Evolutionary conservation across 345 rosid species (phyloP).

Genomic region (Acer yangbiense): DNA sequence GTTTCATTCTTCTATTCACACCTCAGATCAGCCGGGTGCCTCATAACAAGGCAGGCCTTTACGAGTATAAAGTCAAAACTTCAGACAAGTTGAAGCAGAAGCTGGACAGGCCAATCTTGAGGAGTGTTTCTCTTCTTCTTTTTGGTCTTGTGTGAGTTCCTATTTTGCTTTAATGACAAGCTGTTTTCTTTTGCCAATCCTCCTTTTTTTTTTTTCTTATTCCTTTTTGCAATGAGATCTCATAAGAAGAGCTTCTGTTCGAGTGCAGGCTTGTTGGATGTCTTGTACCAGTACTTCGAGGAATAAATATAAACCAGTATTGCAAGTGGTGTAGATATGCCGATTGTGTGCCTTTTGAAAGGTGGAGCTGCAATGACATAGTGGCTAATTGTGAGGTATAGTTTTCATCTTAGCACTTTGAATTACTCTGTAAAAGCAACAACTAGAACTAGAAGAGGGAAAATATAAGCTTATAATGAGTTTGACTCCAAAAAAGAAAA

Average conservation of each 20-base stretch:
- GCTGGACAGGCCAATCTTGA: conserved; percentile 68
- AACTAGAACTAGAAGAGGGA: background rate
- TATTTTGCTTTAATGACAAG: background rate
- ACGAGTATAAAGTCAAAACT: conserved; percentile 44
- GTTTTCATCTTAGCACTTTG: conserved; percentile 11
- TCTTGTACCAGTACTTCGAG: conserved; percentile 45
- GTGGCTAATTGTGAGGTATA: conserved; percentile 70
- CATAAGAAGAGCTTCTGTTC: conserved; percentile 12
- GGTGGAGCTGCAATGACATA: conserved; percentile 77
- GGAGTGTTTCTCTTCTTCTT: conserved; percentile 56
- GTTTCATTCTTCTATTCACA: conserved; percentile 60
- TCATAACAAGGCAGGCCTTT: conserved; percentile 50
- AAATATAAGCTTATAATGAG: background rate
- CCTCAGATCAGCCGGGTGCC: conserved; percentile 52
- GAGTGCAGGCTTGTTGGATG: conserved; percentile 53
- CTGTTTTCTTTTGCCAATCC: conserved; percentile 4
- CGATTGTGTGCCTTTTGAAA: conserved; percentile 64
- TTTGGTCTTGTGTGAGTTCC: conserved; percentile 62
- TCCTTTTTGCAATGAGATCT: background rate
- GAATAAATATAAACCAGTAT: conserved; percentile 55
- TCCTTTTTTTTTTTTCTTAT: background rate
- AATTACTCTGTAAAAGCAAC: background rate
- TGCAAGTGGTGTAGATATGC: conserved; percentile 74
- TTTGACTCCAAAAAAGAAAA: background rate
- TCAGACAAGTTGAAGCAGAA: conserved; percentile 53